A percentile compares a stretch with the other conserved stretches of the same genome.
These are phyloP conservation scores for Trichoderma lentiforme DNA, from an alignment of 2,329 filamentous ascomycete genomes.

Conservation along the genomic window DNA sequence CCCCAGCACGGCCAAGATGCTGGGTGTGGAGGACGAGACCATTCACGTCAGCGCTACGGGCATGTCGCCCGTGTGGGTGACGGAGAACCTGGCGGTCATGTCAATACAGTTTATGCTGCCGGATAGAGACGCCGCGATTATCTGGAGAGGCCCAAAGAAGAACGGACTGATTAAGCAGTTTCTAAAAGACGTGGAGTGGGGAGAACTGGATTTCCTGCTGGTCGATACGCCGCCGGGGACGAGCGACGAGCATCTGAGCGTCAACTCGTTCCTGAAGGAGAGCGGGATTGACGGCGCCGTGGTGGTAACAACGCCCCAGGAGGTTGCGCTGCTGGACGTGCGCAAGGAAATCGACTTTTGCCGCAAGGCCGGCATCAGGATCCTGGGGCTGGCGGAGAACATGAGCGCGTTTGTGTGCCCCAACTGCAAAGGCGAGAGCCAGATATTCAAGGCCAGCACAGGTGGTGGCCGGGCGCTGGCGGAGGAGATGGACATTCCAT, in stretches of 20 bases:
- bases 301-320: slow-evolving; percentile 90
- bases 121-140: slow-evolving; percentile 88
- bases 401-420: slow-evolving; percentile 98
- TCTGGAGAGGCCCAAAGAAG: slow-evolving; percentile 98
- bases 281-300: slow-evolving; percentile 92
- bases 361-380: slow-evolving; percentile 82
- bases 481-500: slow-evolving; percentile 81
- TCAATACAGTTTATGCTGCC: slow-evolving; percentile 98
- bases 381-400: slow-evolving; percentile 92
- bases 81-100: slow-evolving; percentile 93
- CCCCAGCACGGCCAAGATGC: slow-evolving; percentile 96
- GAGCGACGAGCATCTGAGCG: slow-evolving; percentile 89
- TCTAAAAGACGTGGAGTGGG: slow-evolving; percentile 97
- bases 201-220: slow-evolving; percentile 85
- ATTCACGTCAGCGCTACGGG: slow-evolving; percentile 86
- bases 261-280: slow-evolving; percentile 88
- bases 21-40: slow-evolving; percentile 91
- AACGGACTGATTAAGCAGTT: slow-evolving; percentile 98
- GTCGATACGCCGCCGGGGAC: slow-evolving; percentile 96
- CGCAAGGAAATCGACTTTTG: slow-evolving; percentile 98
- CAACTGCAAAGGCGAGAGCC: slow-evolving; percentile 74
- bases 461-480: slow-evolving; percentile 80
- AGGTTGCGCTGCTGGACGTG: slow-evolving; percentile 87
- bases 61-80: slow-evolving; percentile 94
- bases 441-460: slow-evolving; percentile 90